Evolutionary conservation across 805 yeast genomes (phyloP), one percentile per base, ranked within the genome.

Genomic region (Wickerhamiella parazyma): DNA sequence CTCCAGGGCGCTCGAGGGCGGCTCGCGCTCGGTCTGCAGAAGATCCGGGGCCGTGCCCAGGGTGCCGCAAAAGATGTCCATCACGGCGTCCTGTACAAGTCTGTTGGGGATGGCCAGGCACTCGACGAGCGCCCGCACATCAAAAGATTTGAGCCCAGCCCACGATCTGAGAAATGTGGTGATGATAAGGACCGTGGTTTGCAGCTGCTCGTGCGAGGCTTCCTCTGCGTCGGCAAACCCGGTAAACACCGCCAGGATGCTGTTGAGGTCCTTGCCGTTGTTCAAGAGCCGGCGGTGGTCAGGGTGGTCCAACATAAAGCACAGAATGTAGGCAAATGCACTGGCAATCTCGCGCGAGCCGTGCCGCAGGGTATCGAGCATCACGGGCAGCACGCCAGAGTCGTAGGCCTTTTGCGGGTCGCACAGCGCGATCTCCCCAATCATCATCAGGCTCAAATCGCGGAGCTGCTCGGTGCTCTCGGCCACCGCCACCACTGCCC

Each of bases 61-160:
- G 3, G 80, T 62, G 53, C 81, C 87, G 36, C 78, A 69, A 33
- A 87, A 66, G 2, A 86, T 67, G 53, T 84, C 93, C 50, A 89
- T 63, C 14, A 87, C 56, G 22, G 76, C 72, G 28, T 73, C 77
- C 33, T 83, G 72, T 19, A 61, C 47, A 1, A 67, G 58, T 1
- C 74, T 66, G 9, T 75, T 19, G 6, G 58, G 56, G 7, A 54
- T 42, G 4, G 42, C 39, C 40, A 54, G 36, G 38, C 56, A 54
- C 28, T 51, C 42, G 11, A 51, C 47, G 9, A 54, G 46, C 22
- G 45, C 71, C n/a, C 75, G 76, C 42, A 71, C 68, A n/a, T 65
- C 60, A 35, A 91, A 63, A 56, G 86, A 78, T 35, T 68, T 60
- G 2, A 86, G 54, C 0, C 98, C 99, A 10, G 80, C 68, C 75